These are phyloP conservation scores for Fusarium pseudoanthophilum DNA, from an alignment of 2,329 filamentous ascomycete species.

Conservation along the genomic window DNA sequence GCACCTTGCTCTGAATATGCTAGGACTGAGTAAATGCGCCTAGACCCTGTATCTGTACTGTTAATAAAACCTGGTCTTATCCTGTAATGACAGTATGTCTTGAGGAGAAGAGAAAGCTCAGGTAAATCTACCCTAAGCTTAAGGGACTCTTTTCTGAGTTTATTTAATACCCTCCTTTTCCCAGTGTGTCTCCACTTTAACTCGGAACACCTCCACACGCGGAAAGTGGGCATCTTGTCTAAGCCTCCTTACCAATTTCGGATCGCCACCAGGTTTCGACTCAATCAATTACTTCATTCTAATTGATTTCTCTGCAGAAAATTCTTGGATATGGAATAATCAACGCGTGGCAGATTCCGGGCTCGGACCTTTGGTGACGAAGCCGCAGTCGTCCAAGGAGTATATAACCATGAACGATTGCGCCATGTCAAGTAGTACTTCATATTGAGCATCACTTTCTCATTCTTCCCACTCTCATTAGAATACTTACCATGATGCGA, in stretches of 20 bases:
- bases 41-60: accelerated
- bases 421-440: neutral
- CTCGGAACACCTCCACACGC: neutral
- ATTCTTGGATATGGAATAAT: neutral
- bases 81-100: no score
- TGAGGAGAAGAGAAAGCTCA: no score
- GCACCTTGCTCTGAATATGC: neutral
- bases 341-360: neutral
- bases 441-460: neutral
- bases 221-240: neutral
- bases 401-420: neutral
- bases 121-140: no score
- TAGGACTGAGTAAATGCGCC: neutral
- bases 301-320: neutral
- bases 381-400: neutral
- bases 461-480: neutral
- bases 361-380: neutral
- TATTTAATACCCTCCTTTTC: no score
- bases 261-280: neutral
- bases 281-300: neutral
- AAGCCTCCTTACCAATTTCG: neutral
- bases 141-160: no score
- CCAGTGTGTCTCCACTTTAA: neutral
- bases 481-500: neutral
- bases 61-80: neutral